Base-by-base conservation (phyloP, 352 stramenopile species). In the Blastocystis sp. region DNA sequence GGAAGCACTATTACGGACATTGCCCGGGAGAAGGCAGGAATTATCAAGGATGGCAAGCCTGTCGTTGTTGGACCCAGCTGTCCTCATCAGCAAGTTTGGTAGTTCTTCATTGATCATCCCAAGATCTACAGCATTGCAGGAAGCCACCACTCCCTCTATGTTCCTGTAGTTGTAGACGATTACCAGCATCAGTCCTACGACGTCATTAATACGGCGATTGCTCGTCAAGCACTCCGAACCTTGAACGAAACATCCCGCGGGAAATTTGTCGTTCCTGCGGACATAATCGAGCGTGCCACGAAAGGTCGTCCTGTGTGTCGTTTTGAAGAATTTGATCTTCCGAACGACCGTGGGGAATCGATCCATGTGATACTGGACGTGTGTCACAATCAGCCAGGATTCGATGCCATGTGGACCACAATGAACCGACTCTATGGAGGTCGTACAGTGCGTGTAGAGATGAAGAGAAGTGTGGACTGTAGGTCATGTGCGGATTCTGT, bases 1-100 rank as follows among this genome's bases (percentile, higher is more conserved):
- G 94, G 94, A 13, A 91, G 94, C 68, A 95, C 93, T 0, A 91
- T 92, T 34, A 91, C 94, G 15, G 91, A 92, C 13, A 97, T 97
- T 75, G 93, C 93, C 29, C 89, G 91, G 6, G 93, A 95, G 91
- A 96, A 96, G 70, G 93, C 94, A 18, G 94, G 94, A 1, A 96
- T 96, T 69, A 96, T 96, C 66, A 96, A 96, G 76, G 91, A 92
- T 0, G 91, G 92, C 45, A 91, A 94, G 3, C 94, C 94, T 0
- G 94, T 96, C 2, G 92, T 96, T 3, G 90, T 96, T 39, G 93
- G 94, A 18, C 93, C 93, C 3, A 92, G 95, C 41, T 91, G 92
- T n/a, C 93, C 93, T 4, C 62, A 93, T 0, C 90, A 93, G 45
- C 75, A 75, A 53, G 64, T 89, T 43, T 29, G 29, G 29, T 18